These are phyloP conservation scores for Beverwykella pulmonaria DNA, from an alignment of 495 filamentous ascomycete genomes.

Conservation along the genomic window DNA sequence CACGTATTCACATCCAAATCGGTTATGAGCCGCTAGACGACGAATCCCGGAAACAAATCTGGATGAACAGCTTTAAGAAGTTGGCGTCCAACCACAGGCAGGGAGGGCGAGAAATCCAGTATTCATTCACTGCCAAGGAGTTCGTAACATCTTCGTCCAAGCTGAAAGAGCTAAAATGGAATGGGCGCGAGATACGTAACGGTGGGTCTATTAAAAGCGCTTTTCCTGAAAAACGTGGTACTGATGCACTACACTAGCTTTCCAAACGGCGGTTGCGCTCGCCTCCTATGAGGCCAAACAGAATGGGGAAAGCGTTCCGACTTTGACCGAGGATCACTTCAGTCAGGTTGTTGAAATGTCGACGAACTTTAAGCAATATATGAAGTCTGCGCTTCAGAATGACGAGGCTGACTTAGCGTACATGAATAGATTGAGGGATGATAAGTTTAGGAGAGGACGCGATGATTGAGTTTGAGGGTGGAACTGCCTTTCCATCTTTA, in stretches of 20 bases:
- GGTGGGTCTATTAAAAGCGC: slow-evolving; percentile 1
- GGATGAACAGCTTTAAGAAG: slow-evolving; percentile 18
- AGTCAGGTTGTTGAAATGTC: slow-evolving; percentile 21
- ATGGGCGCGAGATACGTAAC: slow-evolving; percentile 26
- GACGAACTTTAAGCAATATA: slow-evolving; percentile 28
- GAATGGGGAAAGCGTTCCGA: background rate
- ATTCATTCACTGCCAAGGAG: background rate
- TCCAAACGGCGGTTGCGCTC: slow-evolving; percentile 24
- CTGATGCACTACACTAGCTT: slow-evolving; percentile 2
- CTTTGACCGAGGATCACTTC: slow-evolving; percentile 17
- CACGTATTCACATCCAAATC: slow-evolving; percentile 16
- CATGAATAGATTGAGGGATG: background rate
- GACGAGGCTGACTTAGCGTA: background rate
- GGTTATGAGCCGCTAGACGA: slow-evolving; percentile 8
- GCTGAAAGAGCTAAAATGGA: slow-evolving; percentile 15
- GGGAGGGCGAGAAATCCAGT: background rate
- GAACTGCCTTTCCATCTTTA: too few relatives aligned
- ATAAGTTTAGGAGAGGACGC: background rate
- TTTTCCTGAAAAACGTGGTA: background rate
- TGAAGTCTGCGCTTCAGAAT: background rate
- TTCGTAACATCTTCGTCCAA: background rate
- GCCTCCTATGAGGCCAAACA: slow-evolving; percentile 12
- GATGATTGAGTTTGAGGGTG: too few relatives aligned
- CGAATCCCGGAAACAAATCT: slow-evolving; percentile 5
- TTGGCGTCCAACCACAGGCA: background rate